These are phyloP conservation scores for Trametes cingulata DNA, from an alignment of 768 basidiomycete genomes.

Conservation along the genomic window DNA sequence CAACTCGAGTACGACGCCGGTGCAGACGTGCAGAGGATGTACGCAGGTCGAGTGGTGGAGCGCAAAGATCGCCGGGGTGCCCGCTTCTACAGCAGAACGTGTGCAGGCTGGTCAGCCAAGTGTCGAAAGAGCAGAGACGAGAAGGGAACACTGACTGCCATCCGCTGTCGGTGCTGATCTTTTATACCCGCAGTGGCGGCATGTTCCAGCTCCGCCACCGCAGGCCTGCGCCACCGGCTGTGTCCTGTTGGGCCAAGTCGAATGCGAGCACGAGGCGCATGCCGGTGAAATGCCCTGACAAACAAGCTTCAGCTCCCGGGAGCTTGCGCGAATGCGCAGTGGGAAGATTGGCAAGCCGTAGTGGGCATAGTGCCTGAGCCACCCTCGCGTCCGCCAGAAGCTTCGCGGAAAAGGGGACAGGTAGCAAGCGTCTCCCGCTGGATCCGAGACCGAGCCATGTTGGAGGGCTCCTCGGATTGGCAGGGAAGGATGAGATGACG, in stretches of 20 bases:
- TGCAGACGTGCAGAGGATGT: slow-evolving; percentile 6
- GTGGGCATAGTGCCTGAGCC: background rate
- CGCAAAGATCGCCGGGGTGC: slow-evolving; percentile 8
- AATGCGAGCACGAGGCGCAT: background rate
- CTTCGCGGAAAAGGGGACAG: slow-evolving; percentile 7
- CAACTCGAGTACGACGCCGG: slow-evolving; percentile 12
- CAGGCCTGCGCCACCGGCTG: too few relatives aligned
- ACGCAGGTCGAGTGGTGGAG: slow-evolving; percentile 10
- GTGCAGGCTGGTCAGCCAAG: background rate
- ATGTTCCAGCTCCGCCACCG: slow-evolving; percentile 4
- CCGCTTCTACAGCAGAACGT: slow-evolving; percentile 8
- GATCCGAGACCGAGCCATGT: background rate
- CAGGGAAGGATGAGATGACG: background rate
- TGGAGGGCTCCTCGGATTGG: background rate
- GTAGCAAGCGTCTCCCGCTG: background rate
- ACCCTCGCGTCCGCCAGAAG: background rate
- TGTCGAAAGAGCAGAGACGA: background rate
- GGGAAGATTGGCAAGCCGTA: background rate
- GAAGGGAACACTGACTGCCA: background rate
- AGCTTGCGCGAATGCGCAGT: background rate
- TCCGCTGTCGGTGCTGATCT: background rate
- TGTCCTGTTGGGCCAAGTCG: too few relatives aligned
- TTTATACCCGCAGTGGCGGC: background rate
- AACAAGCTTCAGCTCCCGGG: slow-evolving; percentile 6
- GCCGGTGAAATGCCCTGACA: background rate